Percentiles rank a stretch among this genome's conserved stretches.
Conservation (phyloP, 805 yeast species). For the Spathaspora boniae region DNA sequence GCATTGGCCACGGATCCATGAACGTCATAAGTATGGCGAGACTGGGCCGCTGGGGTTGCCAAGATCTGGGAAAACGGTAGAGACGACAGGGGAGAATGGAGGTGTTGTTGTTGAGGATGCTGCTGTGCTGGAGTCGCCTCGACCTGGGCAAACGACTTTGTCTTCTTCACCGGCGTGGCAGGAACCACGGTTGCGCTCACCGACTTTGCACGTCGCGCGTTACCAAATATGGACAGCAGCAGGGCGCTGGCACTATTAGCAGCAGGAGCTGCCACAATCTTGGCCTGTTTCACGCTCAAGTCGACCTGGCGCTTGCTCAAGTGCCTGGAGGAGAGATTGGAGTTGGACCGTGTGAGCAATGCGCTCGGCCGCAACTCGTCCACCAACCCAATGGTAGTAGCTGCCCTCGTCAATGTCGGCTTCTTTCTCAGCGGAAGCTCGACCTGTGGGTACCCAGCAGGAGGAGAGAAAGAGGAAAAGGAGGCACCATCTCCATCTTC, state of each 20-base stretch:
- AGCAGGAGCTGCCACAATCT: background rate
- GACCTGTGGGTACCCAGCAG: constrained; percentile 1
- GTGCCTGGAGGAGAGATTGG: constrained; percentile 36
- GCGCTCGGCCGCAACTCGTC: constrained; percentile 27
- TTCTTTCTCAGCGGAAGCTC: no score
- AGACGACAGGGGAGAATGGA: no score
- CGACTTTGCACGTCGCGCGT: constrained; percentile 21
- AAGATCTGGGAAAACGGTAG: no score
- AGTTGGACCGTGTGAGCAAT: constrained; percentile 36
- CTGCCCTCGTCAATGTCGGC: constrained; percentile 13
- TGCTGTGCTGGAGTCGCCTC: constrained; percentile 25
- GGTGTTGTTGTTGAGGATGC: no score
- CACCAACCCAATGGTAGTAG: constrained; percentile 14
- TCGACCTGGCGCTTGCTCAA: constrained; percentile 40
- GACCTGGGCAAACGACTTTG: constrained; percentile 18
- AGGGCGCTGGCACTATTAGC: constrained; percentile 1
- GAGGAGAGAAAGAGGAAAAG: constrained; percentile 2
- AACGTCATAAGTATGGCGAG: background rate
- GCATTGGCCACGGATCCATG: no score
- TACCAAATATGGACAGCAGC: constrained; percentile 23
- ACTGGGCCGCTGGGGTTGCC: background rate
- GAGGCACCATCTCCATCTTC: constrained; percentile 2
- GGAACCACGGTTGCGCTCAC: constrained; percentile 24
- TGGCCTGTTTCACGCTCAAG: constrained; percentile 18
- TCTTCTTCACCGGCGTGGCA: constrained; percentile 11